phyloP scores from a whole-genome alignment of 1,139 yeast genomes.

The Ashbya aceris region DNA sequence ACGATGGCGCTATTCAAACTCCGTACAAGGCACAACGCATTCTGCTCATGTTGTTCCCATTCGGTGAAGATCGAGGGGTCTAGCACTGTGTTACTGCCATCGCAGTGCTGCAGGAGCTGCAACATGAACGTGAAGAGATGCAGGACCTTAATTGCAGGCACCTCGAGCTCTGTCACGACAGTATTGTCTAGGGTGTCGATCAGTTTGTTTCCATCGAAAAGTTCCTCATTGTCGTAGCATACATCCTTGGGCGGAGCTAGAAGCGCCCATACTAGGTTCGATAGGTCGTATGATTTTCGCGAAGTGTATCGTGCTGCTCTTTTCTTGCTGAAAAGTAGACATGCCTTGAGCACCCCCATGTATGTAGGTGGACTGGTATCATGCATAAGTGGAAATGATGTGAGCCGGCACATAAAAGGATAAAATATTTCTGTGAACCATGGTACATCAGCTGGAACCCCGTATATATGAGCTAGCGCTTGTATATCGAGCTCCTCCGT shows the following conservation, averaged over 20 bases:
- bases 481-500: constrained; percentile 24
- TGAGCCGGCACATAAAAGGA: constrained; percentile 30
- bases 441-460: constrained; percentile 26
- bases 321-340: constrained; percentile 33
- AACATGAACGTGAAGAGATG: constrained; percentile 39
- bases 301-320: constrained; percentile 30
- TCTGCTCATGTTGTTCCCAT: constrained; percentile 21
- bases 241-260: constrained; percentile 24
- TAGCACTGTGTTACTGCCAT: constrained; percentile 22
- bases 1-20: constrained; percentile 35
- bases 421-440: constrained; percentile 29
- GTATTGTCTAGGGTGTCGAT: constrained; percentile 24
- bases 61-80: constrained; percentile 10
- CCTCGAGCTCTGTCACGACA: constrained; percentile 29
- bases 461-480: constrained; percentile 26
- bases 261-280: constrained; percentile 35
- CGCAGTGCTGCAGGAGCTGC: constrained; percentile 29
- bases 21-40: constrained; percentile 34
- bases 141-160: constrained; percentile 34
- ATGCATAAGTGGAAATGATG: constrained; percentile 38
- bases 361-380: constrained; percentile 30
- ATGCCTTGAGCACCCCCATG: constrained; percentile 36
- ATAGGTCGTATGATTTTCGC: constrained; percentile 28
- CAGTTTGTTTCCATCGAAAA: constrained; percentile 10
- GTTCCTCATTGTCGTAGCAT: constrained; percentile 29